phyloP scores from a whole-genome alignment of 176 grass and related monocot genomes.

The Saccharum officinarum region DNA sequence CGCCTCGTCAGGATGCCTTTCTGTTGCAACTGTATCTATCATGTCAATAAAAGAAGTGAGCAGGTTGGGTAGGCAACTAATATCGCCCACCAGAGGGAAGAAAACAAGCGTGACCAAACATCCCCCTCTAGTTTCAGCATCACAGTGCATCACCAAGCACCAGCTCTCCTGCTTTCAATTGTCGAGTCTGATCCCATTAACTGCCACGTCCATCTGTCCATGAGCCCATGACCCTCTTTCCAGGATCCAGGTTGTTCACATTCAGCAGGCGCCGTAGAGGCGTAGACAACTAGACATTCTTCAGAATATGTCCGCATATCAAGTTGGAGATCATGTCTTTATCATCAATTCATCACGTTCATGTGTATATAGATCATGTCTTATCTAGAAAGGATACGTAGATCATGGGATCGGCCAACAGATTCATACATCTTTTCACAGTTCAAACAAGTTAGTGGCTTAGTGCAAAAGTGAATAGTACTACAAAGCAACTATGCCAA shows the following conservation, averaged over 20 bases:
- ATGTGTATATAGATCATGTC: not conserved
- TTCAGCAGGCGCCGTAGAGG: not conserved
- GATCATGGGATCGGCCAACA: not conserved
- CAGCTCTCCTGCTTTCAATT: not conserved
- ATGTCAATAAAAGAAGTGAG: not conserved
- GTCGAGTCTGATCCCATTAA: not conserved
- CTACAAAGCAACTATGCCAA: not conserved
- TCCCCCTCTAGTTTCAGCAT: not conserved
- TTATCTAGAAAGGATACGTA: not conserved
- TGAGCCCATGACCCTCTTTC: not conserved
- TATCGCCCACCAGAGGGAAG: not conserved
- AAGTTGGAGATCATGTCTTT: not conserved
- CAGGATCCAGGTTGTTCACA: not conserved
- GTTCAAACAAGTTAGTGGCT: not conserved
- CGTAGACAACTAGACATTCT: not conserved
- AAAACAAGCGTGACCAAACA: not conserved
- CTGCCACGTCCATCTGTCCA: not conserved
- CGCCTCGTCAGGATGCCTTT: not conserved
- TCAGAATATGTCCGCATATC: not conserved
- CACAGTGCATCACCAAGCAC: slow-evolving; percentile 5
- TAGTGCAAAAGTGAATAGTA: not conserved
- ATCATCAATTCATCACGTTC: not conserved
- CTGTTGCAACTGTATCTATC: slow-evolving; percentile 4
- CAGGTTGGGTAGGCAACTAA: not conserved
- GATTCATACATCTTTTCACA: not conserved